Conservation (phyloP, 192 early-diverging fungal species). For the Gryganskiella cystojenkinii region DNA sequence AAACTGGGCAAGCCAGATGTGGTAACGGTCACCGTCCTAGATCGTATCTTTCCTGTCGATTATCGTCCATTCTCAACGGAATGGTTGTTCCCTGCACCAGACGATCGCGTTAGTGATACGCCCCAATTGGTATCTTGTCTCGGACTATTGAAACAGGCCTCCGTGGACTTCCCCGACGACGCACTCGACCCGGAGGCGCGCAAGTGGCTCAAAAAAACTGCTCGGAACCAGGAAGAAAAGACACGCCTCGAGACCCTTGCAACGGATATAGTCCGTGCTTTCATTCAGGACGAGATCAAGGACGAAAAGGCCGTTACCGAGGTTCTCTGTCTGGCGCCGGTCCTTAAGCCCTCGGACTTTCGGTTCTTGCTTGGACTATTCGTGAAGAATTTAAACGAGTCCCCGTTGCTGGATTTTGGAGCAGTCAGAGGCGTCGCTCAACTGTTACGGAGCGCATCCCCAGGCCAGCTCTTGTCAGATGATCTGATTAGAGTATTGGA, state of each 20-base stretch:
- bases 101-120: background rate
- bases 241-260: background rate
- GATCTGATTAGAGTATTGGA: conserved; percentile 6
- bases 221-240: background rate
- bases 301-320: background rate
- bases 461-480: background rate
- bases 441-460: background rate
- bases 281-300: conserved; percentile 2
- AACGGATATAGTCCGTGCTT: background rate
- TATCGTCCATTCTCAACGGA: too few species aligned
- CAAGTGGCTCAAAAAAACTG: too few species aligned
- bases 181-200: background rate
- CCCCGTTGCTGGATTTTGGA: background rate
- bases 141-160: background rate
- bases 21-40: too few species aligned
- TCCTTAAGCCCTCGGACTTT: background rate
- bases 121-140: conserved; percentile 3
- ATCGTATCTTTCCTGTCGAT: too few species aligned
- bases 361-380: background rate
- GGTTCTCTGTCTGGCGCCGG: background rate
- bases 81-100: background rate
- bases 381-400: background rate
- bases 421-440: background rate
- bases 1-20: too few species aligned
- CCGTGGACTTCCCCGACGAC: background rate